Percentiles rank a stretch among this genome's conserved stretches.
phyloP scores from a whole-genome alignment of 2,329 filamentous ascomycete species.

The Calonectria naviculata region DNA sequence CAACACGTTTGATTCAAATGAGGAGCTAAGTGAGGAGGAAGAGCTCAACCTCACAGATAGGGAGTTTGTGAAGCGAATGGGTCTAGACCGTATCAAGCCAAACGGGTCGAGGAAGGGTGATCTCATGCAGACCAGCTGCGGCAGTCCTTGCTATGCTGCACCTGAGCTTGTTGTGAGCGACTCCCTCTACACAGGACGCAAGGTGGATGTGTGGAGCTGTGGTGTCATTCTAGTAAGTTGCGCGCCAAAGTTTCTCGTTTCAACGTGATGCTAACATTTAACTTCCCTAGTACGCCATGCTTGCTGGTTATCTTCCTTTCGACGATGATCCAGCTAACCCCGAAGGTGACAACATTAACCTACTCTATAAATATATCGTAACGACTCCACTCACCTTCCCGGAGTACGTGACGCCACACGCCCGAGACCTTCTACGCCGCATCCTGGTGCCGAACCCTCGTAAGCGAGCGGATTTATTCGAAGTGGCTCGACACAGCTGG shows the following conservation, averaged over 20 bases:
- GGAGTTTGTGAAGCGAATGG: slow-evolving; percentile 86
- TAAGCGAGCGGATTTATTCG: slow-evolving; percentile 94
- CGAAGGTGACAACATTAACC: slow-evolving; percentile 98
- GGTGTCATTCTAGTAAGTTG: slow-evolving; percentile 92
- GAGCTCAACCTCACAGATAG: slow-evolving; percentile 88
- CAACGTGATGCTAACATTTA: slow-evolving; percentile 21
- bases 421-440: slow-evolving; percentile 88
- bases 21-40: slow-evolving; percentile 90
- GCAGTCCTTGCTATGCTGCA: slow-evolving; percentile 96
- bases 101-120: slow-evolving; percentile 88
- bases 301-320: slow-evolving; percentile 96
- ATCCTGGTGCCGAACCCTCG: slow-evolving; percentile 96
- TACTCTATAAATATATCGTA: slow-evolving; percentile 99
- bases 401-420: slow-evolving; percentile 98
- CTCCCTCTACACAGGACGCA: slow-evolving; percentile 94
- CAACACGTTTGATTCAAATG: slow-evolving; percentile 92
- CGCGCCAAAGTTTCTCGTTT: neutral
- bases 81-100: slow-evolving; percentile 81
- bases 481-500: slow-evolving; percentile 98
- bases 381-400: slow-evolving; percentile 97
- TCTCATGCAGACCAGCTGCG: slow-evolving; percentile 98
- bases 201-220: slow-evolving; percentile 99
- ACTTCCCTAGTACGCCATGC: slow-evolving; percentile 88
- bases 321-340: slow-evolving; percentile 98
- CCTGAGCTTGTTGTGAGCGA: slow-evolving; percentile 98